A percentile compares a stretch with the other conserved stretches of the same genome.
Evolutionary conservation across 108 stramenopile species (phyloP).

Genomic region (Fistulifera pelliculosa): DNA sequence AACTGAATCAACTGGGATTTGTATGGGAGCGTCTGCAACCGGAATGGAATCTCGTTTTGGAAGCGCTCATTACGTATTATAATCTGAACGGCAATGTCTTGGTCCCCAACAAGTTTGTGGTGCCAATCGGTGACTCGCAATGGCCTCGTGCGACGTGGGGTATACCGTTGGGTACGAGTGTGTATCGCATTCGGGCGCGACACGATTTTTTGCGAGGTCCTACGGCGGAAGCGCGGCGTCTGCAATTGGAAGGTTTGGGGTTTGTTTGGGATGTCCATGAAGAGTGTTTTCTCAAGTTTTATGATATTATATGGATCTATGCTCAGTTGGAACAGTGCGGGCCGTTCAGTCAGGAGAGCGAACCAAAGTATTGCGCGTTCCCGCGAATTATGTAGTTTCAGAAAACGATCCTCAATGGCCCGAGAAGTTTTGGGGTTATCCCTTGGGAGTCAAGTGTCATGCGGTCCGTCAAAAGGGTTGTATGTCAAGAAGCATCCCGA

Average conservation of each 20-base stretch:
- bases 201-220: slow-evolving; percentile 52
- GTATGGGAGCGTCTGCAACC: slow-evolving; percentile 81
- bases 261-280: slow-evolving; percentile 75
- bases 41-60: slow-evolving; percentile 75
- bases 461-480: slow-evolving; percentile 77
- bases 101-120: slow-evolving; percentile 63
- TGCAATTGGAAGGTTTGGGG: slow-evolving; percentile 55
- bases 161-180: slow-evolving; percentile 51
- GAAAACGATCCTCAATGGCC: slow-evolving; percentile 45
- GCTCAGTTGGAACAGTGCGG: slow-evolving; percentile 28
- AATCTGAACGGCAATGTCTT: slow-evolving; percentile 38
- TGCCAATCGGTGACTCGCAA: slow-evolving; percentile 36
- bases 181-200: slow-evolving; percentile 52
- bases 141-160: slow-evolving; percentile 69
- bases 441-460: slow-evolving; percentile 62
- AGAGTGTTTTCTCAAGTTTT: slow-evolving; percentile 43
- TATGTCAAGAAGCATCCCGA: slow-evolving; percentile 61
- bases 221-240: slow-evolving; percentile 27
- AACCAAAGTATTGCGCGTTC: slow-evolving; percentile 34
- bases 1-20: slow-evolving; percentile 67
- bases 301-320: slow-evolving; percentile 39
- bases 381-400: slow-evolving; percentile 64
- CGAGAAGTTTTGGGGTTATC: slow-evolving; percentile 52
- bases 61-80: slow-evolving; percentile 48
- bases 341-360: slow-evolving; percentile 11